Base-by-base conservation (phyloP, 441 rosid genomes). In the Erodium trifolium region DNA sequence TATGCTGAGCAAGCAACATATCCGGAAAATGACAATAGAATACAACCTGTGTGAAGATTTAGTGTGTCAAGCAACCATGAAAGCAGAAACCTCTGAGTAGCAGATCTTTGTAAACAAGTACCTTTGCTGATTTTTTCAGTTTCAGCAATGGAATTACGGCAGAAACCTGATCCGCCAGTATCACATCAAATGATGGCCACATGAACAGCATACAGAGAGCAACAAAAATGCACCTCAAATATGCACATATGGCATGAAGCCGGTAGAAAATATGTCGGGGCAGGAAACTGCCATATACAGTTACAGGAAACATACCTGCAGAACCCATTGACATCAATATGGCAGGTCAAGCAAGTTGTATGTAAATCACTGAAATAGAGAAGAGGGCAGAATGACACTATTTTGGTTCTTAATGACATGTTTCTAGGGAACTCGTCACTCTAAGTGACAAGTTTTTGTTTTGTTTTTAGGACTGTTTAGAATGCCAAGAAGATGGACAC, bases 11-110 rank as follows among this genome's bases (percentile, higher is more conserved):
- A 27, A 91, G 77, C 65, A 93, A 82, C 66, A 93, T 67, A 78
- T 93, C 97, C 0, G 96, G 94, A 75, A 93, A 93, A 82, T 93
- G 96, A 79, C 97, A 93, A 79, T 93, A 93, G 84, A 91, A 93
- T 18, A 87, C 83, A 68, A 91, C 92, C 96, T 88, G 83, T 34
- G 72, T 69, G 47, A 69, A 62, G 68, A 35, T n/a, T 16, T 5
- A n/a, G 10, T 55, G 27, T 11, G 55, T 35, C 18, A 74, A 72
- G 71, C 63, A 65, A 74, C n/a, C 47, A 59, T 4, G 34, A 59
- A 3, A 19, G 6, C 17, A 70, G 27, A 70, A 66, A 67, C 39
- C 71, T 45, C 47, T 43, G 72, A 53, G 14, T 47, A 69, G 45
- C 11, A 63, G 62, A 65, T 53, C 14, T 69, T 60, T 12, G 63